Evolutionary conservation across 257 asterid genomes (phyloP).

Genomic region (Capsicum rhomboideum): DNA sequence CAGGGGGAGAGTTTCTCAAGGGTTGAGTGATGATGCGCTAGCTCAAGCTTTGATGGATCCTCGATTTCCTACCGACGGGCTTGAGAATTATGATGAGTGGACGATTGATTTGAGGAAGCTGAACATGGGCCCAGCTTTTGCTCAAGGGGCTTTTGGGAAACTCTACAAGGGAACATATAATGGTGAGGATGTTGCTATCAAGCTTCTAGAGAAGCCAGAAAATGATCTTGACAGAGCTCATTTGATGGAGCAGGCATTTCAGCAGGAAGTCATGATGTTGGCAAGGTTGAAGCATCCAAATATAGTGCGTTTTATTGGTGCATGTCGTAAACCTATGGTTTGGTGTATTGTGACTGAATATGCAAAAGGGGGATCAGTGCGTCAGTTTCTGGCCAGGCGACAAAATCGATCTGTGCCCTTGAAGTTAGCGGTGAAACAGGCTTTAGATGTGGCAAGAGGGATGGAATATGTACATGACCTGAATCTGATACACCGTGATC

Average conservation of each 20-base stretch:
- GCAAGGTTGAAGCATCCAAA: conserved; percentile 79
- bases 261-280: conserved; percentile 98
- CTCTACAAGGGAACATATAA: conserved; percentile 85
- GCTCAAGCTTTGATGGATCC: conserved; percentile 92
- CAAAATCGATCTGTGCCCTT: conserved; percentile 81
- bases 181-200: conserved; percentile 91
- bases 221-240: conserved; percentile 73
- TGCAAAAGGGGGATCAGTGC: conserved; percentile 93
- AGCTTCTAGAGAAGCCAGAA: conserved; percentile 88
- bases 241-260: conserved; percentile 93
- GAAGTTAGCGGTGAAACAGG: conserved; percentile 97
- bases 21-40: conserved; percentile 72
- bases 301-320: conserved; percentile 89
- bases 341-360: conserved; percentile 97
- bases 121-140: conserved; percentile 94
- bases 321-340: conserved; percentile 89
- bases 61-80: conserved; percentile 71
- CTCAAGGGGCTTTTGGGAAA: conserved; percentile 96
- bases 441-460: conserved; percentile 92
- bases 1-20: conserved; percentile 60
- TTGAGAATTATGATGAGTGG: conserved; percentile 84
- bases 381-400: conserved; percentile 74
- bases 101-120: conserved; percentile 89
- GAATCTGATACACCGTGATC: conserved; percentile 81
- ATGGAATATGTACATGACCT: conserved; percentile 91